A percentile compares a stretch with the other conserved stretches of the same genome.
These are phyloP conservation scores for Pythium rishiriense DNA, from an alignment of 352 stramenopile species.

Conservation along the genomic window DNA sequence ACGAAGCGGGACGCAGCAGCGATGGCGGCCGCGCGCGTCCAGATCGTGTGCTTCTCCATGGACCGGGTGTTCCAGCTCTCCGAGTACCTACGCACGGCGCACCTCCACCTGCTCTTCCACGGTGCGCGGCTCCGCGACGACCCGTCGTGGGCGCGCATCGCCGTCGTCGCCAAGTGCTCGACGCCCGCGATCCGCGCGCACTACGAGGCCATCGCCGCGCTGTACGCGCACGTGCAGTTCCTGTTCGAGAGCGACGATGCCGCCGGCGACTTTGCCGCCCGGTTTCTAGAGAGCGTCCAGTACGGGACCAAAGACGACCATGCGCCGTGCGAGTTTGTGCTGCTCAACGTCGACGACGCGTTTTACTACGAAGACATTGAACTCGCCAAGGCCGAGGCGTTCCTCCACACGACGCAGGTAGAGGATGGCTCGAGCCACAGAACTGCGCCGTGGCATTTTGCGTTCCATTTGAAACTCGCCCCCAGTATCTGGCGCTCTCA, in stretches of 20 bases:
- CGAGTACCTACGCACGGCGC: conserved; percentile 53
- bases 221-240: conserved; percentile 38
- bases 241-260: conserved; percentile 34
- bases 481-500: conserved; percentile 79
- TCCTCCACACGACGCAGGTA: conserved; percentile 5
- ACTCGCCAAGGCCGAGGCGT: conserved; percentile 33
- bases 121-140: conserved; percentile 28
- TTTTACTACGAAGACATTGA: conserved; percentile 59
- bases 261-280: conserved; percentile 32
- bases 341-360: conserved; percentile 65
- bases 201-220: conserved; percentile 36
- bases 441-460: conserved; percentile 37
- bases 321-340: conserved; percentile 22
- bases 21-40: conserved; percentile 29
- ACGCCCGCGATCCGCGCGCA: conserved; percentile 29
- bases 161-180: conserved; percentile 43
- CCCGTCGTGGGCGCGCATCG: conserved; percentile 29
- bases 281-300: conserved; percentile 29
- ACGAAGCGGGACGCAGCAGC: conserved; percentile 1
- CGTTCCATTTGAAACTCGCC: conserved; percentile 75
- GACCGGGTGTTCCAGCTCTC: conserved; percentile 63
- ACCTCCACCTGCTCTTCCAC: conserved; percentile 32
- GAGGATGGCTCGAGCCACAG: background rate
- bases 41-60: conserved; percentile 67
- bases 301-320: background rate